These are phyloP conservation scores for Paramecium tetraurelia DNA, from an alignment of 73 alveolate genomes.

Conservation along the genomic window DNA sequence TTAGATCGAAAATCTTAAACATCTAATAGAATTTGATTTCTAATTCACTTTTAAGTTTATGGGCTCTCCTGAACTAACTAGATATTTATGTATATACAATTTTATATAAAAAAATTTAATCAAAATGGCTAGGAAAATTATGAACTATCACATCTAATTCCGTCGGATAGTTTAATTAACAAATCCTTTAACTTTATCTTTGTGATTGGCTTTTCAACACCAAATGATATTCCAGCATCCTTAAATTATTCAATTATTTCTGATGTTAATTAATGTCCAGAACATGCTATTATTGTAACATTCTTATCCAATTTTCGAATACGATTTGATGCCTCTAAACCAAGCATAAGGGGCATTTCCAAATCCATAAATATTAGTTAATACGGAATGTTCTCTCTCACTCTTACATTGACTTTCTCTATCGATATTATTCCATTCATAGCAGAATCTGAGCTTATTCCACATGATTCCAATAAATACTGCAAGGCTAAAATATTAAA, in stretches of 20 bases:
- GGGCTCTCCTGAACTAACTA: neutral
- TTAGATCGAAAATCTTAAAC: neutral
- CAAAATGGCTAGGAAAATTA: neutral
- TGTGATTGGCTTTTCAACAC: neutral
- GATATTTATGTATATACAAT: neutral
- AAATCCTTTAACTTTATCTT: neutral
- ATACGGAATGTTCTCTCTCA: neutral
- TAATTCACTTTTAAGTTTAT: neutral
- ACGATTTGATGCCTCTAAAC: neutral
- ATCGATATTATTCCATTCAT: neutral
- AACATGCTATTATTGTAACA: constrained; percentile 9
- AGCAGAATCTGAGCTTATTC: constrained; percentile 15
- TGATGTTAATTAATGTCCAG: neutral
- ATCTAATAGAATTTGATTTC: neutral
- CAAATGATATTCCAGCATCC: neutral
- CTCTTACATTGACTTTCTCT: neutral
- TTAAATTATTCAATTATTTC: neutral
- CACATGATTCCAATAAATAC: neutral
- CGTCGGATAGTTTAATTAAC: neutral
- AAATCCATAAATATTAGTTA: constrained; percentile 29
- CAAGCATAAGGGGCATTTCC: constrained; percentile 41
- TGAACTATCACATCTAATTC: neutral
- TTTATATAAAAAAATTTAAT: neutral
- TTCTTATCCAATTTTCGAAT: neutral
- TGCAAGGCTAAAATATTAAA: neutral